Base-by-base conservation (phyloP, 352 stramenopile genomes). In the Globisporangium takayamanum region DNA sequence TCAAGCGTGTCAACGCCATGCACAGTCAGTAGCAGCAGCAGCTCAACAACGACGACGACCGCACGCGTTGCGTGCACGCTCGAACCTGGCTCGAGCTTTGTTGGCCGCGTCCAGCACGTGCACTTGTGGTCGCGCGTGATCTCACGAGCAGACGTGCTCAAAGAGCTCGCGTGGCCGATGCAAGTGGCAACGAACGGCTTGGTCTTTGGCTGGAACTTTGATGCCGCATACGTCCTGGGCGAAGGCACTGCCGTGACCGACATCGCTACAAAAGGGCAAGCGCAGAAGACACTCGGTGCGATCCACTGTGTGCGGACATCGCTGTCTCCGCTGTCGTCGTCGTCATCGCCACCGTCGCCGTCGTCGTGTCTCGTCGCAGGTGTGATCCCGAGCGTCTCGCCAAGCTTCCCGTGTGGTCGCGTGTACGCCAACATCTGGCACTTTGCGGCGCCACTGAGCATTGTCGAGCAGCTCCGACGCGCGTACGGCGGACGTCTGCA, bases 361-460 rank as follows among this genome's bases (percentile, higher is more conserved):
- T 44, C 41, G 22, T 18, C 55, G 3, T 89, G 76, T 61, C 30
- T 80, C 10, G 44, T 69, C 3, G 20, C 39, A 8, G 76, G 76
- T 0, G 53, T 70, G 1, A 10, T 84, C 20, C 75, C 81, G 22
- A 78, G 70, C 50, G 42, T 88, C 6, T 39, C 71, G 3, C 64
- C 72, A 1, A 44, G 59, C 0, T 89, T 89, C 48, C 81, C 81
- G 3, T 92, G 81, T 33, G 81, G 76, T 1, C 74, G 62, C 0
- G 79, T 92, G 20, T 87, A 89, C 62, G 39, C 72, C 22, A 88
- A 88, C 49, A 55, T 92, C 30, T 92, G 81, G 79, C 68, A 88
- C 25, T 92, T 89, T 47, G 64, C 66, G 7, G 81, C 81, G 0
- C 68, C 79, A 2, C 30, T 5, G 0, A 28, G 55, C 8, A 69